Evolutionary conservation across 371 early-diverging fungal genomes (phyloP).

Genomic region (Quaeritorhiza haematococci): DNA sequence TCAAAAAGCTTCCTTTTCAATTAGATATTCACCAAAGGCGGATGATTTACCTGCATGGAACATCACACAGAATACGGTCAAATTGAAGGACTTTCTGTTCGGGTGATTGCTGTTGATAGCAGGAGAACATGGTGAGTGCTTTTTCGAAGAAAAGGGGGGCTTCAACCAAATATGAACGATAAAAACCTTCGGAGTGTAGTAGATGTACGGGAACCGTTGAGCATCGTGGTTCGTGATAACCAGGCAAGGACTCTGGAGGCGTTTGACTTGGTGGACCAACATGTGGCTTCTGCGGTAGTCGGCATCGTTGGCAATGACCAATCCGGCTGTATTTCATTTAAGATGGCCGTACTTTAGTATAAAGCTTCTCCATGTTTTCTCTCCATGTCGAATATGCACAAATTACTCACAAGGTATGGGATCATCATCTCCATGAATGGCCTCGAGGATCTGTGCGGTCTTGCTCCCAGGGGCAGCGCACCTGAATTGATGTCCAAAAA

Average conservation of each 20-base stretch:
- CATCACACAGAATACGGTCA: conserved; percentile 97
- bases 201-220: conserved; percentile 80
- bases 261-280: conserved; percentile 92
- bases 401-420: conserved; percentile 50
- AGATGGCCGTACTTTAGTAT: too few species aligned
- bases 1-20: background rate
- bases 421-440: conserved; percentile 69
- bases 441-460: conserved; percentile 82
- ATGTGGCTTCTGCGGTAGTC: conserved; percentile 87
- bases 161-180: too few species aligned
- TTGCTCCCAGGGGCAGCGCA: conserved; percentile 71
- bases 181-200: conserved; percentile 27
- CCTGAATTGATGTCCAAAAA: conserved; percentile 22
- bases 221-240: conserved; percentile 97
- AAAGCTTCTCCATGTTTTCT: too few species aligned
- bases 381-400: background rate
- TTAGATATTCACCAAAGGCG: background rate
- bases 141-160: conserved; percentile 8
- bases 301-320: conserved; percentile 97
- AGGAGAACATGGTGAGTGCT: conserved; percentile 10
- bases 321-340: conserved; percentile 50
- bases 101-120: too few species aligned
- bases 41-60: conserved; percentile 70
- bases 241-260: conserved; percentile 85
- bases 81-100: conserved; percentile 53